Evolutionary conservation across 2,329 filamentous ascomycete species (phyloP).

Genomic region (Bertia moriformis): DNA sequence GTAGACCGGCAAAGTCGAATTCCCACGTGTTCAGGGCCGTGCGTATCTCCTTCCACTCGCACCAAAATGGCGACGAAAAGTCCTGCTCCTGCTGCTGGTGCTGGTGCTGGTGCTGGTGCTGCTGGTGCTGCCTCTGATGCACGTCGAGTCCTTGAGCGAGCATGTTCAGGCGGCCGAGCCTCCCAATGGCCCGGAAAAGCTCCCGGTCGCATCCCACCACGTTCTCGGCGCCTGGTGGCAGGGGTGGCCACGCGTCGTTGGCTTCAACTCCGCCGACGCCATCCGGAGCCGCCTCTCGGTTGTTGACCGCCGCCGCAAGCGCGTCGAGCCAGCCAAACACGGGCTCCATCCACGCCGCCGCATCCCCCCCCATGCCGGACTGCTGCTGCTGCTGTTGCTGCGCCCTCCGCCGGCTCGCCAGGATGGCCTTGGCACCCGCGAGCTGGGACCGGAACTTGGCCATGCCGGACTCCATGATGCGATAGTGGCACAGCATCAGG

Average conservation of each 20-base stretch:
- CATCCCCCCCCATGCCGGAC: no score
- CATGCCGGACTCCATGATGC: constrained; percentile 84
- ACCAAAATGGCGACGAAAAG: constrained; percentile 58
- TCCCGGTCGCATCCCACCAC: constrained; percentile 74
- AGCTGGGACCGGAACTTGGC: constrained; percentile 89
- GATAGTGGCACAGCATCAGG: constrained; percentile 76
- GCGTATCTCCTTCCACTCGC: constrained; percentile 71
- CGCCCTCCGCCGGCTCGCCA: constrained; percentile 54
- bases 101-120: constrained; percentile 18
- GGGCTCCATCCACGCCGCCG: no score
- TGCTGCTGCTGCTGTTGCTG: constrained; percentile 29
- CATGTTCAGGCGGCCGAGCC: constrained; percentile 71
- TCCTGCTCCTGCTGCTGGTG: constrained; percentile 22
- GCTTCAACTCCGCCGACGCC: no score
- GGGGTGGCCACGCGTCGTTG: no score
- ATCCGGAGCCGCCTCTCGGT: no score
- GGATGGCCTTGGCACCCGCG: constrained; percentile 79
- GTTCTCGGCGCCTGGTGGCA: no score
- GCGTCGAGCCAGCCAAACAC: no score
- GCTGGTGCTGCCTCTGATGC: constrained; percentile 16
- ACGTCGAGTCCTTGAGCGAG: constrained; percentile 58
- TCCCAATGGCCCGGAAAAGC: constrained; percentile 73
- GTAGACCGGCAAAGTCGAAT: constrained; percentile 42
- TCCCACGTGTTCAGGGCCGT: constrained; percentile 68
- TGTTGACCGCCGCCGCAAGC: no score